A percentile compares a stretch with the other conserved stretches of the same genome.
These are phyloP conservation scores for Carex littledalei DNA, from an alignment of 176 grass and related monocot species.

Conservation along the genomic window DNA sequence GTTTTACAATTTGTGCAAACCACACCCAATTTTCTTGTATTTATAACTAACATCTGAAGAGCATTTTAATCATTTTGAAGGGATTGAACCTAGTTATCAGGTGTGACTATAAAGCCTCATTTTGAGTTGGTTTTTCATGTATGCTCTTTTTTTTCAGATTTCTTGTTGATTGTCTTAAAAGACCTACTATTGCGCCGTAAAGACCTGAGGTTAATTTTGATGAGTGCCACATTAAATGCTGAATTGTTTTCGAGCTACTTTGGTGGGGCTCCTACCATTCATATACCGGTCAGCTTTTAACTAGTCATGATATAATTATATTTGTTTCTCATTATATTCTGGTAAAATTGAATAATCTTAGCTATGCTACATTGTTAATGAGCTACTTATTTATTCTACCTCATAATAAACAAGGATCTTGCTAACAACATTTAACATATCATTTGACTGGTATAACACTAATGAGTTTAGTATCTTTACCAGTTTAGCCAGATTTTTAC, in stretches of 20 bases:
- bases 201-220: conserved; percentile 96
- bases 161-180: conserved; percentile 93
- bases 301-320: background rate
- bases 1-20: background rate
- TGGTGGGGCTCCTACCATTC: conserved; percentile 80
- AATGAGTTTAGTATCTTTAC: background rate
- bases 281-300: conserved; percentile 74
- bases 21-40: background rate
- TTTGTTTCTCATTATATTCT: conserved; percentile 8
- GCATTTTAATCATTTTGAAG: background rate
- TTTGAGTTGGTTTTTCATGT: background rate
- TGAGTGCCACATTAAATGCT: conserved; percentile 96
- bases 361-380: background rate
- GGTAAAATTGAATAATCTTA: background rate
- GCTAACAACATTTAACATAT: background rate
- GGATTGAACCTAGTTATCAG: background rate
- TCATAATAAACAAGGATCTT: background rate
- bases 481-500: background rate
- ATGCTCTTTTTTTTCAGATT: conserved; percentile 58
- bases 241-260: conserved; percentile 97
- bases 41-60: background rate
- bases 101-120: background rate
- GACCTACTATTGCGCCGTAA: conserved; percentile 71
- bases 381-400: background rate
- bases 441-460: background rate